These are phyloP conservation scores for Sclerotinia trifoliorum DNA, from an alignment of 2,329 filamentous ascomycete species.

Conservation along the genomic window DNA sequence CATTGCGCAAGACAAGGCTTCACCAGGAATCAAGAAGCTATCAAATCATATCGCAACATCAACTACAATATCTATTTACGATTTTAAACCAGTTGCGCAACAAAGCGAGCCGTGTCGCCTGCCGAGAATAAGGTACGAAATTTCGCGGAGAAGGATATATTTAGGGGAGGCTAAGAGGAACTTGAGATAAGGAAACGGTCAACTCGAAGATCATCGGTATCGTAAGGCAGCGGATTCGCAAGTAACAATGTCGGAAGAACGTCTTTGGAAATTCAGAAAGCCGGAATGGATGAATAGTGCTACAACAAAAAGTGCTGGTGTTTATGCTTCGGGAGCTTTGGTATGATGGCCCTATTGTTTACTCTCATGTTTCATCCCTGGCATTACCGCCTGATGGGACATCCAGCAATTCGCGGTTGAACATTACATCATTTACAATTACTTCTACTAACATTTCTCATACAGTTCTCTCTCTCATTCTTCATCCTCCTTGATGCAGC, in stretches of 20 bases:
- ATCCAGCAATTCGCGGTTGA: background rate
- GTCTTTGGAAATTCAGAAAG: constrained; percentile 65
- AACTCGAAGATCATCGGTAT: background rate
- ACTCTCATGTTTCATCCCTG: constrained; percentile 4
- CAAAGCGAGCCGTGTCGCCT: background rate
- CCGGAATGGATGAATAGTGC: constrained; percentile 66
- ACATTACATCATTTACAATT: background rate
- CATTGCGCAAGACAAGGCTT: constrained; percentile 10
- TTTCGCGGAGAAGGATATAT: background rate
- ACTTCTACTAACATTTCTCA: background rate
- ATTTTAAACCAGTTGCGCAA: background rate
- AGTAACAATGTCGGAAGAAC: constrained; percentile 57
- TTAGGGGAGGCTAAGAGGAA: background rate
- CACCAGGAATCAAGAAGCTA: background rate
- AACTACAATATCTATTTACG: constrained; percentile 5
- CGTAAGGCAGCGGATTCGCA: background rate
- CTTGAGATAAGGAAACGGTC: background rate
- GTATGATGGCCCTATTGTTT: constrained; percentile 45
- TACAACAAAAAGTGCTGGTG: constrained; percentile 61
- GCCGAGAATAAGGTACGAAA: background rate
- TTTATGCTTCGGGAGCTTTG: constrained; percentile 62
- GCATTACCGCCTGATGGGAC: background rate
- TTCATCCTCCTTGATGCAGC: constrained; percentile 67
- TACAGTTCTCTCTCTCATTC: constrained; percentile 65
- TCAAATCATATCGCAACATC: constrained; percentile 11